Evolutionary conservation across 768 basidiomycete genomes (phyloP), one percentile per base, ranked within the genome.

Genomic region (Phanerodontia chrysosporium): DNA sequence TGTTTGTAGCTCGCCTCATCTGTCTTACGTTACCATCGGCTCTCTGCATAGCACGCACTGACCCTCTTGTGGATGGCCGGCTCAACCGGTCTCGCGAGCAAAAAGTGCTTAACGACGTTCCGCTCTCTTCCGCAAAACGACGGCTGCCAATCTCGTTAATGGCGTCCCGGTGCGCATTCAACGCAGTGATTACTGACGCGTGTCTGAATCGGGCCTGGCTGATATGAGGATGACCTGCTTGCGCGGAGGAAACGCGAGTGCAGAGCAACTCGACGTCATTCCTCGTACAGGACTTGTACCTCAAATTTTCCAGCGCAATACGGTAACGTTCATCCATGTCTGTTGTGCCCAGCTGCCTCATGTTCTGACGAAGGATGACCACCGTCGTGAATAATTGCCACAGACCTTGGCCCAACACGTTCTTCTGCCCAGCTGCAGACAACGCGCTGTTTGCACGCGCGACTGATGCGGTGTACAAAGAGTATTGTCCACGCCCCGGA

Each of bases 211-310:
- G 10, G 0, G 29, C 14, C 21, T 66, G 10, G 9, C 8, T 42
- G 13, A 35, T 42, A 42, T 18, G 39, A 4, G 39, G 39, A 12
- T 18, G 8, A 4, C 18, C 18, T 10, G 4, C 4, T 18, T 42
- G 39, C 18, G 8, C 39, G 39, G 9, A 4, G 4, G 10, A 4
- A 12, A 42, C 39, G 4, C 39, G 9, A 9, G 10, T 42, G 8
- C 18, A 4, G 4, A 42, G 18, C 39, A 42, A 42, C 8, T 8
- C 39, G 8, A 79, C 58, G 59, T 80, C 77, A n/a, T 64, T 67
- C 0, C 24, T 5, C 0, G 75, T 78, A 62, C 77, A 79, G 0
- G 72, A 61, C n/a, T 67, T 70, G 56, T 75, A 77, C 21, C 71
- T 49, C 72, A 74, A 73, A 63, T 78, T 78, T n/a, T 69, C 66